phyloP scores from a whole-genome alignment of 2,329 filamentous ascomycete genomes.

The Xylariaceae sp. region DNA sequence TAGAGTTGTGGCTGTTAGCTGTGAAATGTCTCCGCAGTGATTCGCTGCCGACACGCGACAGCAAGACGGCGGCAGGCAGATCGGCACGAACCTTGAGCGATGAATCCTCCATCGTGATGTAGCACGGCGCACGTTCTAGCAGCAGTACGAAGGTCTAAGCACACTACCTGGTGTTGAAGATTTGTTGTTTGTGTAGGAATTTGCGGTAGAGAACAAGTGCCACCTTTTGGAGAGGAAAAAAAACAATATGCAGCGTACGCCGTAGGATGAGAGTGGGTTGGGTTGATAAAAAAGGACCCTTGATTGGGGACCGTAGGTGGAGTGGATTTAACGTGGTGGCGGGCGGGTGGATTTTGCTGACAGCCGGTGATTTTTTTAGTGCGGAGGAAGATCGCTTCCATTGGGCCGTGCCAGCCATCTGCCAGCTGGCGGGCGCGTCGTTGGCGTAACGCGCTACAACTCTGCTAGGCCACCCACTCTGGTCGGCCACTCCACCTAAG shows the following conservation, averaged over 20 bases:
- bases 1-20: conserved; percentile 31
- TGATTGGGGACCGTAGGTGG: conserved; percentile 16
- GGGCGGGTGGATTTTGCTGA: conserved; percentile 16
- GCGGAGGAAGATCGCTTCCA: conserved; percentile 25
- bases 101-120: conserved; percentile 39
- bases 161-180: not conserved
- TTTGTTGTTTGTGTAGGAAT: not conserved
- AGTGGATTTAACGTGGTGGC: not conserved
- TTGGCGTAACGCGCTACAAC: too few species aligned
- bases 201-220: not conserved
- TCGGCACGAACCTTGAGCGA: conserved; percentile 44
- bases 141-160: not conserved
- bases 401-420: conserved; percentile 4
- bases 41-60: not conserved
- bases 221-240: conserved; percentile 12
- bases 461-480: too few species aligned
- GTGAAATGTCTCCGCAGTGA: conserved; percentile 14
- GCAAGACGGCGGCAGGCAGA: not conserved
- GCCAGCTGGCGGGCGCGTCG: conserved; percentile 6
- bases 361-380: conserved; percentile 21
- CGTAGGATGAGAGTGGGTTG: too few species aligned
- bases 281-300: conserved; percentile 5
- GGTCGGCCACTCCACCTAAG: too few species aligned
- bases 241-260: conserved; percentile 22
- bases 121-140: not conserved